phyloP scores from a whole-genome alignment of 441 rosid genomes.

The Mallotus japonicus region DNA sequence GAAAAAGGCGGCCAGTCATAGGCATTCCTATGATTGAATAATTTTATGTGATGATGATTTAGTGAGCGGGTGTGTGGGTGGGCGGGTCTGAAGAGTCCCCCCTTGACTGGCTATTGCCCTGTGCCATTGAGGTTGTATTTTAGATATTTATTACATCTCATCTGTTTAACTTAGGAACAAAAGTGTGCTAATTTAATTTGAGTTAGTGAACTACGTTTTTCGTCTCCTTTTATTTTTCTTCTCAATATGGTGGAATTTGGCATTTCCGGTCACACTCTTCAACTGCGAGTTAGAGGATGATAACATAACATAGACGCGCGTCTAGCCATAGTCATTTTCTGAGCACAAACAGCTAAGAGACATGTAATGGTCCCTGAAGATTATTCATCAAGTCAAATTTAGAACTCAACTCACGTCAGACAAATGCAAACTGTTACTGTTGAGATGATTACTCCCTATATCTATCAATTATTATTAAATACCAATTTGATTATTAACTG shows the following conservation, averaged over 20 bases:
- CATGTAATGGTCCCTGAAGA: no score
- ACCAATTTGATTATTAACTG: no score
- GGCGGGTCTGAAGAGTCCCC: slow-evolving; percentile 29
- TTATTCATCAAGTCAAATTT: no score
- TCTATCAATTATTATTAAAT: no score
- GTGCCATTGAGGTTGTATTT: slow-evolving; percentile 59
- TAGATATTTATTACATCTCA: slow-evolving; percentile 25
- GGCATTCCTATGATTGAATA: slow-evolving; percentile 33
- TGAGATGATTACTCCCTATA: no score
- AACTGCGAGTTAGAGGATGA: no score
- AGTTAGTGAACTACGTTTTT: slow-evolving; percentile 32
- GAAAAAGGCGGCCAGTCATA: slow-evolving; percentile 35
- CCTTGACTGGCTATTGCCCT: slow-evolving; percentile 41
- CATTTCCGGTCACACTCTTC: neutral
- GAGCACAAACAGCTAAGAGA: no score
- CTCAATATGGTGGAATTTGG: slow-evolving; percentile 26
- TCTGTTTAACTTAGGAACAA: slow-evolving; percentile 54
- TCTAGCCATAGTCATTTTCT: no score
- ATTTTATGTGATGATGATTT: slow-evolving; percentile 14
- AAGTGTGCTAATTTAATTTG: slow-evolving; percentile 61
- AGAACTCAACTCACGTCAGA: no score
- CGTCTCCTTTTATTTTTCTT: slow-evolving; percentile 5
- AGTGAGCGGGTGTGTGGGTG: neutral
- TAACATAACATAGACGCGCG: no score
- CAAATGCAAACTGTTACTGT: no score